Evolutionary conservation across 768 basidiomycete genomes (phyloP).

Genomic region (Lactarius sanguifluus): DNA sequence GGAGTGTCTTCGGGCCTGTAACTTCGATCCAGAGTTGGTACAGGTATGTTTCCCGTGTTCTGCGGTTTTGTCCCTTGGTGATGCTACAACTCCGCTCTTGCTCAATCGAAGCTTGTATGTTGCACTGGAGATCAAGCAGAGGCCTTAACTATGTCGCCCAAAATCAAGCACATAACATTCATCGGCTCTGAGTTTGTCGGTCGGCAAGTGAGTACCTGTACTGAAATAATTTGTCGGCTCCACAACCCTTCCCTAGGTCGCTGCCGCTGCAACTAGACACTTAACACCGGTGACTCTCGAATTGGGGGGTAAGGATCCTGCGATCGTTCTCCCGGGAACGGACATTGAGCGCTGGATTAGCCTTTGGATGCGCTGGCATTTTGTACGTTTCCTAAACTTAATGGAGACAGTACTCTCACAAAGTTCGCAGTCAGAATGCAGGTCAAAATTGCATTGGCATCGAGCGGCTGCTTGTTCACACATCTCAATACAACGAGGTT

Average conservation of each 20-base stretch:
- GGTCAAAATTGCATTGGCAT: conserved; percentile 99
- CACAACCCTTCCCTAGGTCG: conserved; percentile 52
- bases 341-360: conserved; percentile 79
- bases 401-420: not conserved
- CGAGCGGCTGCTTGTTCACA: conserved; percentile 87
- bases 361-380: conserved; percentile 85
- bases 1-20: conserved; percentile 74
- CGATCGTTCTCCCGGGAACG: conserved; percentile 83
- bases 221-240: conserved; percentile 13
- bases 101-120: conserved; percentile 60
- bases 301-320: conserved; percentile 93
- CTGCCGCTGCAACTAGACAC: conserved; percentile 77
- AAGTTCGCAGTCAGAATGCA: conserved; percentile 69
- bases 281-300: conserved; percentile 92
- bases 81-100: not conserved
- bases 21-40: conserved; percentile 83
- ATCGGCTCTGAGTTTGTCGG: conserved; percentile 83
- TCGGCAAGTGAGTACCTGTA: conserved; percentile 51
- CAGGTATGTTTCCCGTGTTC: conserved; percentile 48
- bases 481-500: conserved; percentile 72
- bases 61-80: not conserved
- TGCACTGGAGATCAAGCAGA: conserved; percentile 89
- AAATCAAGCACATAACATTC: conserved; percentile 93
- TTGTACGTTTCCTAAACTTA: conserved; percentile 57
- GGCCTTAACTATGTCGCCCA: conserved; percentile 71